Base-by-base conservation (phyloP, 2,329 filamentous ascomycete genomes). In the Coniochaeta sp. region DNA sequence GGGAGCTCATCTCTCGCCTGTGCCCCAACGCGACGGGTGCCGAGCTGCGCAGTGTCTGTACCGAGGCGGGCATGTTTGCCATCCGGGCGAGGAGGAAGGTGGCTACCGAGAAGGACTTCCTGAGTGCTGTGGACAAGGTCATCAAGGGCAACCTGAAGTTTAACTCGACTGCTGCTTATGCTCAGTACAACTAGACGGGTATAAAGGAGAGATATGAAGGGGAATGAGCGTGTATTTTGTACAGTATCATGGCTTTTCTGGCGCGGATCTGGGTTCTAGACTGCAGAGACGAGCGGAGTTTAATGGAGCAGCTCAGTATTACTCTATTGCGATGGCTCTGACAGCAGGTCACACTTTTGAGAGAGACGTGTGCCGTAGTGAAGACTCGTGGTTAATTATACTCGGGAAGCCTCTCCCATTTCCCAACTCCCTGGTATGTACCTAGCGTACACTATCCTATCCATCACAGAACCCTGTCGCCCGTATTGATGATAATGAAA, bases 131-230 rank as follows among this genome's bases (percentile, higher is more conserved):
- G 55, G 94, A 99, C 78, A 99, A 99, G 83, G 94, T 99, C 57
- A 97, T 97, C 77, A 96, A 96, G 82, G 91, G 89, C 62, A 96
- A 97, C 72, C 78, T 96, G 69, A 99, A 99, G 83, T 99, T 99
- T 80, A 97, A 96, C 82, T 95, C 89, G 53, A 99, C 94, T 54
- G 92, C 94, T 48, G 91, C 89, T 57, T 99, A 99, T 76, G 94
- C 94, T 82, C 94, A 97, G 75, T 99, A 99, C 81, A 99, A 99
- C 73, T 97, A 95, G 59, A 52, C 35, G 13, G 10, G 33, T n/a
- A n/a, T n/a, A 28, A 3, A 6, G 18, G 42, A 27, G n/a, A 13
- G 28, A 53, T 26, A 45, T 35, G 38, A 22, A 24, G 38, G 10
- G 18, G 13, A 4, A 50, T 49, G 47, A 51, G 51, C 31, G 51